Percentiles rank a stretch among this genome's conserved stretches.
phyloP scores from a whole-genome alignment of 2,329 filamentous ascomycete species.

The Parastagonospora avenae region DNA sequence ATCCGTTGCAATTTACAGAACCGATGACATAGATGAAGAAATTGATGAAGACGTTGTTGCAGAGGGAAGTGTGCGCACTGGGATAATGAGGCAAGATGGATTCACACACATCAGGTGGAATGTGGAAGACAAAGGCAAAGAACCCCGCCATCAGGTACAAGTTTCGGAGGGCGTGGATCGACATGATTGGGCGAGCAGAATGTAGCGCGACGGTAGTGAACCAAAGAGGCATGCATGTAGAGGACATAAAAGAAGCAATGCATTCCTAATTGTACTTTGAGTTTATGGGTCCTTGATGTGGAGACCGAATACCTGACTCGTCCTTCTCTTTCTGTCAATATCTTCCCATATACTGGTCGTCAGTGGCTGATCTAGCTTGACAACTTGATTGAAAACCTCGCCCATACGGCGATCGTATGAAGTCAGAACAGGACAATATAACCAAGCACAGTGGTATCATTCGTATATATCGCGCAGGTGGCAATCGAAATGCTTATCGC shows the following conservation, averaged over 20 bases:
- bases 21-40: no score
- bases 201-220: neutral
- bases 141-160: neutral
- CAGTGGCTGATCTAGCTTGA: constrained; percentile 6
- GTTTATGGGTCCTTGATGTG: constrained; percentile 5
- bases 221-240: neutral
- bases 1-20: neutral
- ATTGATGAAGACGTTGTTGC: neutral
- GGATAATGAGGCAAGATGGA: neutral
- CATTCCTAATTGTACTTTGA: constrained; percentile 16
- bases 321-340: constrained; percentile 1
- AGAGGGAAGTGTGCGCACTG: neutral
- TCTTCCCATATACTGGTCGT: neutral
- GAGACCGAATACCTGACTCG: constrained; percentile 5
- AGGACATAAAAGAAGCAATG: constrained; percentile 10
- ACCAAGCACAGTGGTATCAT: constrained; percentile 28
- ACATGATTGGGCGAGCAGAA: neutral
- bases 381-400: constrained; percentile 12
- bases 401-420: constrained; percentile 17
- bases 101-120: neutral
- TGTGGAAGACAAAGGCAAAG: neutral
- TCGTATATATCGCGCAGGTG: constrained; percentile 25
- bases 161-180: neutral
- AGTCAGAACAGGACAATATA: constrained; percentile 12
- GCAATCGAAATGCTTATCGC: constrained; percentile 56